Conservation (phyloP, 108 stramenopile species). For the Parmales sp. region DNA sequence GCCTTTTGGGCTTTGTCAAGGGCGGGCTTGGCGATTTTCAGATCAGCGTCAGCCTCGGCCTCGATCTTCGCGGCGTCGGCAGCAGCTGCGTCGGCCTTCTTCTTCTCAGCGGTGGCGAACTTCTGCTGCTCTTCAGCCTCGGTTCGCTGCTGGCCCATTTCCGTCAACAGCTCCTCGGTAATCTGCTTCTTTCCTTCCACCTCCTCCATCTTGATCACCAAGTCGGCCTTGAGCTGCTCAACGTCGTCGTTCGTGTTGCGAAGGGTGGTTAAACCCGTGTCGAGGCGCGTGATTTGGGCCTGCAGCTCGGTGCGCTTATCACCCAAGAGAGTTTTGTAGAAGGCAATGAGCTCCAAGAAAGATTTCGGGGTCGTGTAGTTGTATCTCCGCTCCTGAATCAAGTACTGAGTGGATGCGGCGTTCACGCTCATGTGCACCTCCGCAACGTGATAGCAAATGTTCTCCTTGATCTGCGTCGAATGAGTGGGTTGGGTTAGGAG, state of each 20-base stretch:
- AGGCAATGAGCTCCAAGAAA: slow-evolving; percentile 39
- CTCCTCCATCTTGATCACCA: slow-evolving; percentile 40
- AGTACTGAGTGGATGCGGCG: slow-evolving; percentile 17
- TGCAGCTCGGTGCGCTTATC: slow-evolving; percentile 26
- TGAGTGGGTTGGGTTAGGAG: too few species aligned
- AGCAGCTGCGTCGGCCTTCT: slow-evolving; percentile 17
- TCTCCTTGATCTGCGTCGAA: slow-evolving; percentile 25
- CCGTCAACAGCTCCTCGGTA: slow-evolving; percentile 37
- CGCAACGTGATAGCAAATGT: slow-evolving; percentile 48
- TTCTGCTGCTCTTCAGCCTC: slow-evolving; percentile 35
- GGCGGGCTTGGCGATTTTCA: slow-evolving; percentile 28
- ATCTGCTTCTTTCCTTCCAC: slow-evolving; percentile 40
- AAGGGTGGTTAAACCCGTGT: slow-evolving; percentile 28
- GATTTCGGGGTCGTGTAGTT: slow-evolving; percentile 52
- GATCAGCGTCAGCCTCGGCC: slow-evolving; percentile 23
- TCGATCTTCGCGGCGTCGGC: slow-evolving; percentile 22
- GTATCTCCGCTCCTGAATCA: slow-evolving; percentile 14
- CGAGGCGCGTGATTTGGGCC: slow-evolving; percentile 23
- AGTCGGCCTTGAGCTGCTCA: slow-evolving; percentile 20
- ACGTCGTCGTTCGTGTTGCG: slow-evolving; percentile 27
- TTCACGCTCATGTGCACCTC: slow-evolving; percentile 38
- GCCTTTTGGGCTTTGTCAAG: slow-evolving; percentile 30
- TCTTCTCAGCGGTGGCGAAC: slow-evolving; percentile 20
- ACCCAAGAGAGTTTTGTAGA: slow-evolving; percentile 32
- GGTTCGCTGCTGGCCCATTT: slow-evolving; percentile 26